phyloP scores from a whole-genome alignment of 805 yeast genomes.

The Kregervanrija fluxuum region DNA sequence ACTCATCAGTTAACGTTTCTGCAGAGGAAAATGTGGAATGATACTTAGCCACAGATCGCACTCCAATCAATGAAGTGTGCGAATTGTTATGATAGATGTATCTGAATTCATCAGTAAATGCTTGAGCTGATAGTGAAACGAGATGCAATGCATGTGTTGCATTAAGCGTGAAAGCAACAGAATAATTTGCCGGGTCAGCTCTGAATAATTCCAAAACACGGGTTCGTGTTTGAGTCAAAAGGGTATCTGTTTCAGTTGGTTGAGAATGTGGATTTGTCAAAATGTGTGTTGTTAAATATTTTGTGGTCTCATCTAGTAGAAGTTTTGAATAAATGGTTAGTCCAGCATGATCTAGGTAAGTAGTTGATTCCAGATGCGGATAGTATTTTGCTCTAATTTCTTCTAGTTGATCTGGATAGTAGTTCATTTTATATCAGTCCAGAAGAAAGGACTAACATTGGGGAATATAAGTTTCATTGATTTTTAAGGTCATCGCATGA shows the following conservation, averaged over 20 bases:
- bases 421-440: no score
- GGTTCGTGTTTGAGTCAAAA: constrained; percentile 23
- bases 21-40: no score
- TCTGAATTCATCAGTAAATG: constrained; percentile 5
- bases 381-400: constrained; percentile 16
- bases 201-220: constrained; percentile 26
- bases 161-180: constrained; percentile 33
- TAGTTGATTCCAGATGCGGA: constrained; percentile 18
- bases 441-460: no score
- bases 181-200: constrained; percentile 30
- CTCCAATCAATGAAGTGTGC: constrained; percentile 38
- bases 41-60: constrained; percentile 17
- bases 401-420: constrained; percentile 9
- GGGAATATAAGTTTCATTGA: no score
- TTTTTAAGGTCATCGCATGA: no score
- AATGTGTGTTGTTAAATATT: constrained; percentile 17
- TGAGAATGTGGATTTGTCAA: constrained; percentile 38
- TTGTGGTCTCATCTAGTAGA: constrained; percentile 20
- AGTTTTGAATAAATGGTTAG: constrained; percentile 29
- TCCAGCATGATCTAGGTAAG: constrained; percentile 40
- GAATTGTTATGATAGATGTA: constrained; percentile 28
- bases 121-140: no score
- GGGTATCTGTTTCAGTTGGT: constrained; percentile 21
- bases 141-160: constrained; percentile 33
- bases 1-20: constrained; percentile 8